A percentile compares a stretch with the other conserved stretches of the same genome.
Conservation (phyloP, 2,329 filamentous ascomycete genomes). For the Colletotrichum incanum region DNA sequence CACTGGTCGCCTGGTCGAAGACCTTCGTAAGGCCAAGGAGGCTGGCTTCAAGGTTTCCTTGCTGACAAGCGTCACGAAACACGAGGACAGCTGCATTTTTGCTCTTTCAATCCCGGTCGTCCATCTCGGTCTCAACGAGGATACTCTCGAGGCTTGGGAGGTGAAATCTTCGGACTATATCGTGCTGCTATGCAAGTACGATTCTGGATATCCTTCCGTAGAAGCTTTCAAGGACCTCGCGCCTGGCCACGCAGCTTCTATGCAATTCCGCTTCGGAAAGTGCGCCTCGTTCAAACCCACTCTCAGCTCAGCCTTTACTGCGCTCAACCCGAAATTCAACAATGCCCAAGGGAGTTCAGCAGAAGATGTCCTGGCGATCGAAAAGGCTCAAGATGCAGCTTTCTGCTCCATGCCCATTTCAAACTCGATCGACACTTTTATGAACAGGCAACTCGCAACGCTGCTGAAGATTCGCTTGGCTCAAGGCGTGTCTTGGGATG, state of each 20-base stretch:
- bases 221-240: conserved; percentile 66
- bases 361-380: not conserved
- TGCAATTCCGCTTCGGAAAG: conserved; percentile 77
- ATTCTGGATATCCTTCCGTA: conserved; percentile 72
- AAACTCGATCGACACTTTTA: conserved; percentile 76
- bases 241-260: conserved; percentile 51
- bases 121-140: conserved; percentile 81
- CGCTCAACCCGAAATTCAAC: conserved; percentile 58
- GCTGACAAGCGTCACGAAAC: conserved; percentile 62
- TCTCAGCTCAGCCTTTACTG: conserved; percentile 64
- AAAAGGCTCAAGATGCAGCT: conserved; percentile 17
- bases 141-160: conserved; percentile 85
- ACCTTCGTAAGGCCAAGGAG: conserved; percentile 73
- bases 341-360: conserved; percentile 8
- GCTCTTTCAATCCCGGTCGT: conserved; percentile 79
- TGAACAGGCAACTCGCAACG: conserved; percentile 75
- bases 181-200: conserved; percentile 79
- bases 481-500: conserved; percentile 38
- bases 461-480: conserved; percentile 70
- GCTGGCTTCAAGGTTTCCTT: conserved; percentile 81
- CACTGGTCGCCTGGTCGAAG: conserved; percentile 60
- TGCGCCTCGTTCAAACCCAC: conserved; percentile 82
- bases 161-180: conserved; percentile 78
- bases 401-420: conserved; percentile 79
- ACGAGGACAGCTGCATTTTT: conserved; percentile 63